A percentile compares a stretch with the other conserved stretches of the same genome.
phyloP scores from a whole-genome alignment of 768 basidiomycete genomes.

The Leccinum pellstonianum region DNA sequence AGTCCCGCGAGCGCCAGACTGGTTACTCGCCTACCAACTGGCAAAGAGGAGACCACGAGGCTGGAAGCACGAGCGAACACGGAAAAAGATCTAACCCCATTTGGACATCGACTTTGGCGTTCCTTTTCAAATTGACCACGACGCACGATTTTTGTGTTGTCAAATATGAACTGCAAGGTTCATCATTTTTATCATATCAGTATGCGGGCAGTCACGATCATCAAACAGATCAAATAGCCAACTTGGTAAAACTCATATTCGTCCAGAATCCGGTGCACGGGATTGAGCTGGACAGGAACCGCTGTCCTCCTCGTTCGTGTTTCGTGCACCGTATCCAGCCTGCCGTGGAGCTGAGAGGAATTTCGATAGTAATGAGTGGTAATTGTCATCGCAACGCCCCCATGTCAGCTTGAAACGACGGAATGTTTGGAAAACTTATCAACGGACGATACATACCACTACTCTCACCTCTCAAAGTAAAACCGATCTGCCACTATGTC shows the following conservation, averaged over 20 bases:
- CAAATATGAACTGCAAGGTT: conserved; percentile 17
- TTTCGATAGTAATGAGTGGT: conserved; percentile 10
- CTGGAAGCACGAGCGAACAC: background rate
- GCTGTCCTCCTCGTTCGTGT: conserved; percentile 17
- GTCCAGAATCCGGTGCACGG: conserved; percentile 9
- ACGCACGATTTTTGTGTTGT: conserved; percentile 4
- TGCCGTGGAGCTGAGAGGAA: conserved; percentile 15
- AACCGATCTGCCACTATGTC: background rate
- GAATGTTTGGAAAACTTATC: conserved; percentile 8
- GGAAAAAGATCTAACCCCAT: background rate
- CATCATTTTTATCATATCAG: conserved; percentile 11
- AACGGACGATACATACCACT: background rate
- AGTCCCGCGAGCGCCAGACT: background rate
- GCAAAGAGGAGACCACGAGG: conserved; percentile 19
- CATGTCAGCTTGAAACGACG: conserved; percentile 18
- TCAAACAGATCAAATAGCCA: conserved; percentile 13
- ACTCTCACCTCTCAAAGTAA: conserved; percentile 1
- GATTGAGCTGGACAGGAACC: conserved; percentile 6
- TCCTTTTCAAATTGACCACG: conserved; percentile 1
- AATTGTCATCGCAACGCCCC: conserved; percentile 4
- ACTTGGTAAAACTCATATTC: conserved; percentile 15
- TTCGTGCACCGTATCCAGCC: conserved; percentile 23
- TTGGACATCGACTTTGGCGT: conserved; percentile 5
- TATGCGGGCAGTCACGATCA: conserved; percentile 8
- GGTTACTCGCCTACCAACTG: background rate